A percentile compares a stretch with the other conserved stretches of the same genome.
These are phyloP conservation scores for Ophiostoma tasmaniense DNA, from an alignment of 2,329 filamentous ascomycete species.

Conservation along the genomic window DNA sequence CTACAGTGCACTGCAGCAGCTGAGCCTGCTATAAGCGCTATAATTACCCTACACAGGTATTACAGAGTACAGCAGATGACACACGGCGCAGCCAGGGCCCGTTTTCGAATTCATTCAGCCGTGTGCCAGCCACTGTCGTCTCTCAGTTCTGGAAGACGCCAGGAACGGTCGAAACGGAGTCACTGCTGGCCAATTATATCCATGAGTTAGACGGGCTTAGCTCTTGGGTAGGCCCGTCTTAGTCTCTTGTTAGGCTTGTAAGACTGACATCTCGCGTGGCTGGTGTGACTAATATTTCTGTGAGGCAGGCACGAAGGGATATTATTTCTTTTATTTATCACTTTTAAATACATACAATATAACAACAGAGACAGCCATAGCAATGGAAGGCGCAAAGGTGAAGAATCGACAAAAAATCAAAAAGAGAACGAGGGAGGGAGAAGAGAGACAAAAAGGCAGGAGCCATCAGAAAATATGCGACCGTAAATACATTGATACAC, in stretches of 20 bases:
- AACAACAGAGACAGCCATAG: not conserved
- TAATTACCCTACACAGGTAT: not conserved
- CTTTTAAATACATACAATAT: too few species aligned
- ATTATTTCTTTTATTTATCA: not conserved
- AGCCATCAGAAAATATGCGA: not conserved
- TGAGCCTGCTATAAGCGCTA: not conserved
- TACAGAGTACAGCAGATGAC: not conserved
- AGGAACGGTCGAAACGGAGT: conserved; percentile 1
- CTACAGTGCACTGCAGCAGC: not conserved
- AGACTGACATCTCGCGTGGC: not conserved
- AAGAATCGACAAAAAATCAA: not conserved
- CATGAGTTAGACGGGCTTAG: not conserved
- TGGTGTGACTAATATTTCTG: not conserved
- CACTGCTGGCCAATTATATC: not conserved
- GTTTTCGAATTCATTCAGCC: not conserved
- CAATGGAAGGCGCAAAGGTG: not conserved
- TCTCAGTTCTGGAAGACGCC: not conserved
- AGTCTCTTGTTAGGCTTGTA: not conserved
- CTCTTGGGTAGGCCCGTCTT: not conserved
- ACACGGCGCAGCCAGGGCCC: not conserved
- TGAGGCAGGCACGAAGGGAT: not conserved
- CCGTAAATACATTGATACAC: not conserved
- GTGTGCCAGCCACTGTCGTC: not conserved
- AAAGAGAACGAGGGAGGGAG: not conserved
- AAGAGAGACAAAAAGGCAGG: not conserved